A percentile compares a stretch with the other conserved stretches of the same genome.
phyloP scores from a whole-genome alignment of 768 basidiomycete genomes.

The Dacryopinax primogenitus region DNA sequence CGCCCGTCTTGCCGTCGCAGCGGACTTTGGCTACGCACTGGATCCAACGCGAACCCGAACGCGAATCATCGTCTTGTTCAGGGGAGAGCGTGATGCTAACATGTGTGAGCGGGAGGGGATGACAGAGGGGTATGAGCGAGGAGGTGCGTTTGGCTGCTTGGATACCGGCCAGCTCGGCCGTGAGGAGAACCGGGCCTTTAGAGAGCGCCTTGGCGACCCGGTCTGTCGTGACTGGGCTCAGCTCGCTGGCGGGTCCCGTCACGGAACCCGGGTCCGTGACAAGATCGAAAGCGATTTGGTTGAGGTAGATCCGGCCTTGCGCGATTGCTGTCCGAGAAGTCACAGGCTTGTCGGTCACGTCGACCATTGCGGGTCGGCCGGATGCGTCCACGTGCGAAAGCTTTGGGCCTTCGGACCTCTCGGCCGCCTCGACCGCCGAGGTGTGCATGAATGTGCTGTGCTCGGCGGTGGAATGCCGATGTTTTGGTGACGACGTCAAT shows the following conservation, averaged over 20 bases:
- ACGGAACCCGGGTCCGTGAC: constrained; percentile 35
- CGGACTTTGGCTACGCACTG: constrained; percentile 54
- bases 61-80: constrained; percentile 28
- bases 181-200: constrained; percentile 60
- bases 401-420: not conserved
- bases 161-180: constrained; percentile 74
- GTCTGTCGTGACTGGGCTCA: not conserved
- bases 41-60: no score
- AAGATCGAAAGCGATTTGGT: constrained; percentile 49
- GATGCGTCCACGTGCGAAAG: constrained; percentile 62
- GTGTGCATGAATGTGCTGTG: not conserved
- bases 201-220: constrained; percentile 36
- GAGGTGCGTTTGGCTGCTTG: constrained; percentile 79
- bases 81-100: constrained; percentile 50
- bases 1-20: constrained; percentile 70
- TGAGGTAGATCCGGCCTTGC: constrained; percentile 56
- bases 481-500: not conserved
- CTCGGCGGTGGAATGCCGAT: not conserved
- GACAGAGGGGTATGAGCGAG: constrained; percentile 75
- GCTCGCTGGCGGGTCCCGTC: constrained; percentile 14
- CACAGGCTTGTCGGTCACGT: constrained; percentile 49
- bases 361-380: constrained; percentile 74
- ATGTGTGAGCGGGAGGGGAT: constrained; percentile 63
- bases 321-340: constrained; percentile 65
- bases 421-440: not conserved